Evolutionary conservation across 495 filamentous ascomycete species (phyloP).

Genomic region (Aspergillus taichungensis): DNA sequence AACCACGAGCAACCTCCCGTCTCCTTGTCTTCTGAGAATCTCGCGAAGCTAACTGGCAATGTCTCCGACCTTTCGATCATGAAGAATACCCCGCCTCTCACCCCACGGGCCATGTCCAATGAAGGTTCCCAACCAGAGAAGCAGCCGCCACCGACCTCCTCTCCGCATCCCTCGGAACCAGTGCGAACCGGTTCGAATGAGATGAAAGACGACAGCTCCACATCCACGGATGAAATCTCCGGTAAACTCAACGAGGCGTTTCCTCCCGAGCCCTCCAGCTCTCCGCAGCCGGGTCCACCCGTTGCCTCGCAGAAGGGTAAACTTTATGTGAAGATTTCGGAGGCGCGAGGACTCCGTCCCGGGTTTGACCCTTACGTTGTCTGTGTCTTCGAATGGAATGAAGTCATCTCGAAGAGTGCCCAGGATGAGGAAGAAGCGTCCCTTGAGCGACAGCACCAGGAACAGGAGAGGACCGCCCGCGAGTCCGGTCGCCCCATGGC

Average conservation of each 20-base stretch:
- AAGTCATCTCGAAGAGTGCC: slow-evolving; percentile 85
- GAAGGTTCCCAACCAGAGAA: slow-evolving; percentile 36
- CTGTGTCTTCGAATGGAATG: slow-evolving; percentile 92
- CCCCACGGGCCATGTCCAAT: slow-evolving; percentile 75
- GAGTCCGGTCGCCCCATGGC: slow-evolving; percentile 79
- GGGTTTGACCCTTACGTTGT: slow-evolving; percentile 90
- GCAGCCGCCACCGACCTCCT: slow-evolving; percentile 22
- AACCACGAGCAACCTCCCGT: slow-evolving; percentile 42
- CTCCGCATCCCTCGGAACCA: slow-evolving; percentile 17
- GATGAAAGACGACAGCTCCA: slow-evolving; percentile 7
- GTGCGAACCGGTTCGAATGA: slow-evolving; percentile 16
- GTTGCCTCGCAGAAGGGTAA: slow-evolving; percentile 80
- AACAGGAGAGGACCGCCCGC: slow-evolving; percentile 52
- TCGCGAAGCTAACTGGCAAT: slow-evolving; percentile 83
- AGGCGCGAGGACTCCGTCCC: slow-evolving; percentile 71
- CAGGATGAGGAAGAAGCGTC: slow-evolving; percentile 44
- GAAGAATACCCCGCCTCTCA: slow-evolving; percentile 87
- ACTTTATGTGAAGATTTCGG: slow-evolving; percentile 75
- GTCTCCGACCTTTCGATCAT: slow-evolving; percentile 46
- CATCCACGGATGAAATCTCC: slow-evolving; percentile 30
- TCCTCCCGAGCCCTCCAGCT: slow-evolving; percentile 23
- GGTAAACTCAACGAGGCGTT: slow-evolving; percentile 39
- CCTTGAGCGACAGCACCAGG: slow-evolving; percentile 29
- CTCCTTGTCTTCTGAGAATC: slow-evolving; percentile 54
- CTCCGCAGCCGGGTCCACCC: slow-evolving; percentile 41